Evolutionary conservation across 2,329 filamentous ascomycete genomes (phyloP).

Genomic region (Cytospora leucostoma): DNA sequence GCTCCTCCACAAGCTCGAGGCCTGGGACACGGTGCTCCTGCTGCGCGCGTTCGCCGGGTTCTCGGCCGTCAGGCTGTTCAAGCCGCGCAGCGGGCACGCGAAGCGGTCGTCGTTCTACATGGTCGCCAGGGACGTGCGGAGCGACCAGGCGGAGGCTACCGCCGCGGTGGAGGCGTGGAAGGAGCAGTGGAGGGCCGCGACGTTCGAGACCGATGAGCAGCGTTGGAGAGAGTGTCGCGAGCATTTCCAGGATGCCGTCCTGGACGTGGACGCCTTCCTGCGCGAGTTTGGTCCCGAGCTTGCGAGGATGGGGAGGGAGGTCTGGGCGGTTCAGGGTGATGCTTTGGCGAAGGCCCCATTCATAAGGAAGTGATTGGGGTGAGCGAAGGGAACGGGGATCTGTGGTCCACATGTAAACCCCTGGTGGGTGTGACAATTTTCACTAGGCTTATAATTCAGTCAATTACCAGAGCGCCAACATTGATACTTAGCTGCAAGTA

Average conservation of each 20-base stretch:
- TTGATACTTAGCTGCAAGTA: too few relatives aligned
- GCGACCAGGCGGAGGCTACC: constrained; percentile 35
- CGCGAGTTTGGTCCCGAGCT: constrained; percentile 41
- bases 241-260: neutral
- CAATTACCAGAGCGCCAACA: too few relatives aligned
- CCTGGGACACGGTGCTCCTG: constrained; percentile 40
- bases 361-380: constrained; percentile 21
- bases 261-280: constrained; percentile 33
- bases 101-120: constrained; percentile 56
- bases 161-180: constrained; percentile 45
- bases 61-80: constrained; percentile 45
- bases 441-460: too few relatives aligned
- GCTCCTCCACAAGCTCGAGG: constrained; percentile 52
- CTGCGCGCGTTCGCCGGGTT: constrained; percentile 47
- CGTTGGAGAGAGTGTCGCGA: neutral
- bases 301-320: constrained; percentile 33
- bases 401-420: too few relatives aligned
- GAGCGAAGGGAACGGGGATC: too few relatives aligned
- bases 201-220: constrained; percentile 39
- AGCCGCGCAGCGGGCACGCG: constrained; percentile 44
- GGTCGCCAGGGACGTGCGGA: constrained; percentile 46
- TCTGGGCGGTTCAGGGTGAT: constrained; percentile 42
- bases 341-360: constrained; percentile 37
- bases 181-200: constrained; percentile 41
- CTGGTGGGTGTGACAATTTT: too few relatives aligned